Conservation (phyloP, 306 rosid genomes). For the Prunus dulcis region DNA sequence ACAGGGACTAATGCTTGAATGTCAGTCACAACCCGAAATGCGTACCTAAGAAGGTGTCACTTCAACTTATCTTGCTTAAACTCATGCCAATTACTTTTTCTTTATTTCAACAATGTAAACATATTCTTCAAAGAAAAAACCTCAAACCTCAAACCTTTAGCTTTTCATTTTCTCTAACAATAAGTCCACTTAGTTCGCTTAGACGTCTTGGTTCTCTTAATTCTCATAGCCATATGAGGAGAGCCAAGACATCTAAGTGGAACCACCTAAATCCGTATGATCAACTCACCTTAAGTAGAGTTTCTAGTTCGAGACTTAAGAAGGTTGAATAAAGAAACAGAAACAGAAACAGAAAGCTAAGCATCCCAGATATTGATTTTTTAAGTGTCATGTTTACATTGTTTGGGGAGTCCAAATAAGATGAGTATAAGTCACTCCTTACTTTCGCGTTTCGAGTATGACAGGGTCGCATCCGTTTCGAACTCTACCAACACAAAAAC, state of each 20-base stretch:
- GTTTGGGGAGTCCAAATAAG: neutral
- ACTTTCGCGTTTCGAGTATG: neutral
- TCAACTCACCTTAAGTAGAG: neutral
- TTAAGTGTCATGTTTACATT: no score
- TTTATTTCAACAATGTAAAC: neutral
- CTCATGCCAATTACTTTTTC: neutral
- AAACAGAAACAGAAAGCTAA: neutral
- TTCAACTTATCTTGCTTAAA: neutral
- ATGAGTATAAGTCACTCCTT: neutral
- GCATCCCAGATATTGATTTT: no score
- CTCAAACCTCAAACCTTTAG: neutral
- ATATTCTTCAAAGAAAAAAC: neutral
- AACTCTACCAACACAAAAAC: neutral
- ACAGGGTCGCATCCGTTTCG: neutral
- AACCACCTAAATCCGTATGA: neutral
- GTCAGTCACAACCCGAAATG: neutral
- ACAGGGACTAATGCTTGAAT: neutral
- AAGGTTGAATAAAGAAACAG: neutral
- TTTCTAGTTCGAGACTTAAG: neutral
- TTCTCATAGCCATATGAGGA: neutral
- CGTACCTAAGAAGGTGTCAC: neutral
- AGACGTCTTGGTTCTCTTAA: neutral
- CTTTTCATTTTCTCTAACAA: neutral
- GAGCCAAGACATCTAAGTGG: neutral
- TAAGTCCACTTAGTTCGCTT: neutral